These are phyloP conservation scores for Cercospora brassicicola DNA, from an alignment of 2,329 filamentous ascomycete species.

Conservation along the genomic window DNA sequence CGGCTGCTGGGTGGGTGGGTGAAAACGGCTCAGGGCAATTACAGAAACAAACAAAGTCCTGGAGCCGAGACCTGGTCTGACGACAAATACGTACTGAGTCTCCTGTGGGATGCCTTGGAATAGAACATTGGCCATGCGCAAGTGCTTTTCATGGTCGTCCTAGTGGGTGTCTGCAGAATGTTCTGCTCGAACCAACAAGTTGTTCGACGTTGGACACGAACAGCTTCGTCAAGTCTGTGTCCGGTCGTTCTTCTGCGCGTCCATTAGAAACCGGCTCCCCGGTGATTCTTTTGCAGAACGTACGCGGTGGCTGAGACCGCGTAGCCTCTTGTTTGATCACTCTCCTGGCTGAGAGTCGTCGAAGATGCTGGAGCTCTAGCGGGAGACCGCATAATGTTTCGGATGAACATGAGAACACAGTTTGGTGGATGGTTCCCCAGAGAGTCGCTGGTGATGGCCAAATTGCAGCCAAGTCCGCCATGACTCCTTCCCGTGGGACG, in stretches of 20 bases:
- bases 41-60: not conserved
- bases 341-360: not conserved
- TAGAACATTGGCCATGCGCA: not conserved
- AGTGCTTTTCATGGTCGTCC: not conserved
- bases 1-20: not conserved
- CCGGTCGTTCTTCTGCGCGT: not conserved
- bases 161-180: conserved; percentile 5
- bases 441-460: not conserved
- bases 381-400: conserved; percentile 15
- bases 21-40: not conserved
- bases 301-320: not conserved
- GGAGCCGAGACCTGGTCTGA: not conserved
- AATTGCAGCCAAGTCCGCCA: not conserved
- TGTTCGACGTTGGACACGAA: not conserved
- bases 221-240: not conserved
- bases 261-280: not conserved
- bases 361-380: conserved; percentile 2
- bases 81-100: not conserved
- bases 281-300: not conserved
- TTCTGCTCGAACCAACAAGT: not conserved
- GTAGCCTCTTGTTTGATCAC: too few species aligned
- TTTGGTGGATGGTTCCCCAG: not conserved
- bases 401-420: not conserved
- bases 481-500: not conserved
- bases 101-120: not conserved